Evolutionary conservation across 2,329 filamentous ascomycete genomes (phyloP).

Genomic region (Periconia macrospinosa): DNA sequence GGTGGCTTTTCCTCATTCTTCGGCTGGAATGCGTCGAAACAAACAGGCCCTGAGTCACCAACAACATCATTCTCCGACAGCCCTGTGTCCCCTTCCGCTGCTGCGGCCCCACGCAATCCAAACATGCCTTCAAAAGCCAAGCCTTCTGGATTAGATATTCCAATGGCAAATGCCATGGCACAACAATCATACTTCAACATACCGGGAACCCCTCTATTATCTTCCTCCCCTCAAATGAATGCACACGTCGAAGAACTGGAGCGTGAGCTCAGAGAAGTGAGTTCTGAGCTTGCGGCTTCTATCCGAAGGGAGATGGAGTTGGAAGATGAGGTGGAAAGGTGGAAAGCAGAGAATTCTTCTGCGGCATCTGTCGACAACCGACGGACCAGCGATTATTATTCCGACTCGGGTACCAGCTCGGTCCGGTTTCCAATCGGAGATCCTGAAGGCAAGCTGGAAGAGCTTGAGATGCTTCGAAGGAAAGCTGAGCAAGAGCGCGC

Average conservation of each 20-base stretch:
- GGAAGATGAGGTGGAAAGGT: constrained; percentile 86
- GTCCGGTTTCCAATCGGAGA: constrained; percentile 72
- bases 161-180: constrained; percentile 52
- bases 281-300: constrained; percentile 85
- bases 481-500: constrained; percentile 90
- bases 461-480: constrained; percentile 81
- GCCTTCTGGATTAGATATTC: constrained; percentile 55
- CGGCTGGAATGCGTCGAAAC: constrained; percentile 62
- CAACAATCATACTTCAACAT: constrained; percentile 49
- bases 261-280: constrained; percentile 90
- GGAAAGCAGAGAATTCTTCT: constrained; percentile 74
- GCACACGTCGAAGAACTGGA: constrained; percentile 84
- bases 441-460: constrained; percentile 60
- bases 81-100: constrained; percentile 62
- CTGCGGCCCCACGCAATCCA: constrained; percentile 55
- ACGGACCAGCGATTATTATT: constrained; percentile 96
- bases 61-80: constrained; percentile 65
- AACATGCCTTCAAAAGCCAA: constrained; percentile 34
- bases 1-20: constrained; percentile 68
- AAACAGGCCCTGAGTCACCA: constrained; percentile 58
- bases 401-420: constrained; percentile 89
- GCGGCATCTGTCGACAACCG: constrained; percentile 61
- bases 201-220: constrained; percentile 50
- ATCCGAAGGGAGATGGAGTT: constrained; percentile 95
- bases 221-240: constrained; percentile 48